Conservation (phyloP, 164 flowering plant genomes). For the grape (Vitis vinifera) region ASM3070453v1 NC_081815.1:5903001-5903500, state of each 20-base stretch:
- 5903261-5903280: constrained; percentile 15
- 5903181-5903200: constrained; percentile 62
- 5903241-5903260: constrained; percentile 35
- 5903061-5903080: constrained; percentile 46
- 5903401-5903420: constrained; percentile 22
- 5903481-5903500: no score
- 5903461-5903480: background rate
- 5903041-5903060: constrained; percentile 67
- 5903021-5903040: constrained; percentile 56
- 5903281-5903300: constrained; percentile 32
- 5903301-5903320: constrained; percentile 17
- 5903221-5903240: constrained; percentile 65
- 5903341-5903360: constrained; percentile 24
- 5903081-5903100: constrained; percentile 46
- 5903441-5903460: background rate
- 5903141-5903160: constrained; percentile 85
- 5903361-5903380: constrained; percentile 18
- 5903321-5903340: constrained; percentile 31
- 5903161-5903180: constrained; percentile 50
- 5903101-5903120: constrained; percentile 73
- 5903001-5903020: constrained; percentile 71
- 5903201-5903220: constrained; percentile 80
- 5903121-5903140: constrained; percentile 70
- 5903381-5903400: constrained; percentile 24
- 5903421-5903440: constrained; percentile 3